Conservation (phyloP, 345 rosid species). For the Mangifera indica region DNA sequence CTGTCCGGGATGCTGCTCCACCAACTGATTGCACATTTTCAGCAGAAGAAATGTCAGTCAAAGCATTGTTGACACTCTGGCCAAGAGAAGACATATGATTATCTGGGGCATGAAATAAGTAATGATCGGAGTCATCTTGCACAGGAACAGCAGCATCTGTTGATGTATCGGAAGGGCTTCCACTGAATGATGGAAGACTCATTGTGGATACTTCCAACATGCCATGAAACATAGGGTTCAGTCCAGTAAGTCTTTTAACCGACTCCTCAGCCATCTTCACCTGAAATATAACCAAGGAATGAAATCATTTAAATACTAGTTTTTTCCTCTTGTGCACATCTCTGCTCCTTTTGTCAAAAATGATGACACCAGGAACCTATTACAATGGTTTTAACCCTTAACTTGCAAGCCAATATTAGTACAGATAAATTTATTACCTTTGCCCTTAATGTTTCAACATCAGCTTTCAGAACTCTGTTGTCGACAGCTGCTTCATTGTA, state of each 20-base stretch:
- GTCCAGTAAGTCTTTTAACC: conserved; percentile 74
- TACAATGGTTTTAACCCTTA: neutral
- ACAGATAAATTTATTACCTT: conserved; percentile 47
- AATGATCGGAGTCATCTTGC: conserved; percentile 42
- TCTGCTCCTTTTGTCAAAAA: neutral
- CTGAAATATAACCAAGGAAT: conserved; percentile 34
- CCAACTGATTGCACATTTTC: conserved; percentile 38
- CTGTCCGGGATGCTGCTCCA: conserved; percentile 24
- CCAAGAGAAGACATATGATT: conserved; percentile 31
- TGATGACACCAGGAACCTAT: neutral
- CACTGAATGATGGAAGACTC: conserved; percentile 42
- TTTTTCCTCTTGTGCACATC: neutral
- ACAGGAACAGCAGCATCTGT: conserved; percentile 55
- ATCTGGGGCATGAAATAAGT: conserved; percentile 31
- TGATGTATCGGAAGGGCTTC: conserved; percentile 52
- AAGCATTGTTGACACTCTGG: conserved; percentile 29
- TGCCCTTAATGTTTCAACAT: conserved; percentile 86
- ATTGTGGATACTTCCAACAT: conserved; percentile 45
- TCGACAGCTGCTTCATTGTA: conserved; percentile 77
- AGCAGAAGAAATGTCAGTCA: conserved; percentile 45
- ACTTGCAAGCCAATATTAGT: neutral
- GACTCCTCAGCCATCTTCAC: conserved; percentile 96
- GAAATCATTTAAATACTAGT: conserved; percentile 2
- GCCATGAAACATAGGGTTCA: conserved; percentile 61
- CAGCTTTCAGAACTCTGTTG: conserved; percentile 89